Base-by-base conservation (phyloP, 2,329 filamentous ascomycete species). In the Alternaria infectoria region DNA sequence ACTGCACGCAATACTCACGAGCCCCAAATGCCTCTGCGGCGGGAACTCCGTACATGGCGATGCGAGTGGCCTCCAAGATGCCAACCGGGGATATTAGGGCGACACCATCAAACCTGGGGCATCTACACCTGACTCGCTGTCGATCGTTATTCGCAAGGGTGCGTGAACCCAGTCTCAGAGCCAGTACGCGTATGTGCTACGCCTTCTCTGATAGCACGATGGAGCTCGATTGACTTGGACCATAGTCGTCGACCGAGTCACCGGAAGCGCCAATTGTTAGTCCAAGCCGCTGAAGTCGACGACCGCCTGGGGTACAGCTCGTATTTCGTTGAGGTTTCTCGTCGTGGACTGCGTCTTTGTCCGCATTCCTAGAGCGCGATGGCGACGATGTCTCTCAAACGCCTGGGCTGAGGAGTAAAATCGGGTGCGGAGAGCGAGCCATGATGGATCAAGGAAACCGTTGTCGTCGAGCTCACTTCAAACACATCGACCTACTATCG, bases 401-500 rank as follows among this genome's bases (percentile, higher is more conserved):
- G 2, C 28, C 9, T 0, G 19, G 21, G 30, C 17, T 23, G 19
- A 36, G 15, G 30, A 25, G 25, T 5, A 2, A 21, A 25, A 52
- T 8, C 15, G 21, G 7, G 21, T 52, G 28, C 11, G 19, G 19
- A 13, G 8, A 40, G 19, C 19, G 19, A 21, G 36, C 19, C 28
- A n/a, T 13, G 19, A n/a, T 10, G 15, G 49, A 23, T 23, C 9
- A 0, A 17, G 21, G 4, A 28, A 5, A 52, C 2, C 32, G 21
- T 8, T 36, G 30, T n/a, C 30, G 13, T n/a, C 6, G 36, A 25
- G 45, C 55, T 40, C 26, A 26, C 3, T 15, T 26, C 17, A 40
- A 23, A 55, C 59, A 28, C 40, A 60, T 15, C 15, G 43, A 36
- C 44, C 43, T 59, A 54, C 45, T 54, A 59, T 28, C 12, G 19